A percentile compares a stretch with the other conserved stretches of the same genome.
phyloP scores from a whole-genome alignment of 2,329 filamentous ascomycete species.

The Cryphonectria parasitica region DNA sequence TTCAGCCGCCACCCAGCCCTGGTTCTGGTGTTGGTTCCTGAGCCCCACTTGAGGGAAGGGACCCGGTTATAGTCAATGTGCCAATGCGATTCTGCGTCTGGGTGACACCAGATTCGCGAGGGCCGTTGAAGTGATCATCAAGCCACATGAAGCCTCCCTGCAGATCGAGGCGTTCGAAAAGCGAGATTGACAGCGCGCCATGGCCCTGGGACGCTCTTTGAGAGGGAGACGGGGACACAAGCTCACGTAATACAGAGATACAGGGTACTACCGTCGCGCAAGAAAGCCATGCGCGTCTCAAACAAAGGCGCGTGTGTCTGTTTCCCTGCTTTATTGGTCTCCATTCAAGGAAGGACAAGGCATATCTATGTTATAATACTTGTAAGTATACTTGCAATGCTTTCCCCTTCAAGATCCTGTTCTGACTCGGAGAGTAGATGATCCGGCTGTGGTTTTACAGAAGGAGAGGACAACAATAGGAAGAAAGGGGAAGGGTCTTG shows the following conservation, averaged over 20 bases:
- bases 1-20: neutral
- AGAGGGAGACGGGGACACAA: neutral
- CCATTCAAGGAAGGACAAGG: neutral
- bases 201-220: constrained; percentile 13
- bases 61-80: neutral
- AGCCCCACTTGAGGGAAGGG: neutral
- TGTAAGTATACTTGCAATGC: neutral
- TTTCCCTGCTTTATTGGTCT: neutral
- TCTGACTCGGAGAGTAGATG: neutral
- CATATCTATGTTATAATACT: neutral
- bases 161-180: constrained; percentile 35
- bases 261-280: neutral
- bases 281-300: constrained; percentile 19
- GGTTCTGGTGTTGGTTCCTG: neutral
- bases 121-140: constrained; percentile 15
- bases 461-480: neutral
- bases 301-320: constrained; percentile 13
- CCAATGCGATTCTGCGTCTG: constrained; percentile 15
- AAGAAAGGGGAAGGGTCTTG: neutral
- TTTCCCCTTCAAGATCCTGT: neutral
- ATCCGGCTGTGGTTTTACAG: neutral
- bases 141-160: constrained; percentile 3
- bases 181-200: constrained; percentile 29
- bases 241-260: neutral
- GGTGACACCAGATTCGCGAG: constrained; percentile 29